Conservation (phyloP, 768 basidiomycete species). For the Suillus brevipes region DNA sequence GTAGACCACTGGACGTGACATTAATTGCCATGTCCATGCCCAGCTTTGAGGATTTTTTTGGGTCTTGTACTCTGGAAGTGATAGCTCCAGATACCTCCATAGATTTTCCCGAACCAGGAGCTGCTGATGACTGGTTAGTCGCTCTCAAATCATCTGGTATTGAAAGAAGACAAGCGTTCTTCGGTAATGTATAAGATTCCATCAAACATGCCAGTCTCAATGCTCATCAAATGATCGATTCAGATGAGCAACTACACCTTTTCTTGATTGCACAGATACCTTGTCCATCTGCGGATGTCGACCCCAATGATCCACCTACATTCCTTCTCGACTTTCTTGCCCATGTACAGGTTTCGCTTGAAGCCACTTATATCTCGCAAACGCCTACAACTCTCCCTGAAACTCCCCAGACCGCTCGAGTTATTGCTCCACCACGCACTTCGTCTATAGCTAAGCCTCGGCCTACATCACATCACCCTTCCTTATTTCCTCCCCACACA, state of each 20-base stretch:
- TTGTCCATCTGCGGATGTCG: constrained; percentile 33
- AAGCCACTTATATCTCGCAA: constrained; percentile 76
- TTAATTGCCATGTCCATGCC: constrained; percentile 30
- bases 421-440: constrained; percentile 55
- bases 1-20: background rate
- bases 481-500: constrained; percentile 79
- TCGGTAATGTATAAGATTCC: constrained; percentile 51
- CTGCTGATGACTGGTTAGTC: constrained; percentile 57
- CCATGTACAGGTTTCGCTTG: constrained; percentile 75
- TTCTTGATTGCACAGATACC: constrained; percentile 42
- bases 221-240: constrained; percentile 18
- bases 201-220: constrained; percentile 13
- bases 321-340: constrained; percentile 59
- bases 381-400: constrained; percentile 37
- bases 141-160: constrained; percentile 41
- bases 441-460: constrained; percentile 45
- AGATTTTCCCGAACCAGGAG: constrained; percentile 51
- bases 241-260: constrained; percentile 58
- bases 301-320: constrained; percentile 32
- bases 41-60: constrained; percentile 65
- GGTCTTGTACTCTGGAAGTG: constrained; percentile 57
- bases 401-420: constrained; percentile 31
- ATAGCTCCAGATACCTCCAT: constrained; percentile 64
- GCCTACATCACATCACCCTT: constrained; percentile 47
- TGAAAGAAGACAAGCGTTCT: constrained; percentile 71